Percentiles rank a stretch among this genome's conserved stretches.
Evolutionary conservation across 371 early-diverging fungal species (phyloP).

Genomic region (Rhizopus sp.): DNA sequence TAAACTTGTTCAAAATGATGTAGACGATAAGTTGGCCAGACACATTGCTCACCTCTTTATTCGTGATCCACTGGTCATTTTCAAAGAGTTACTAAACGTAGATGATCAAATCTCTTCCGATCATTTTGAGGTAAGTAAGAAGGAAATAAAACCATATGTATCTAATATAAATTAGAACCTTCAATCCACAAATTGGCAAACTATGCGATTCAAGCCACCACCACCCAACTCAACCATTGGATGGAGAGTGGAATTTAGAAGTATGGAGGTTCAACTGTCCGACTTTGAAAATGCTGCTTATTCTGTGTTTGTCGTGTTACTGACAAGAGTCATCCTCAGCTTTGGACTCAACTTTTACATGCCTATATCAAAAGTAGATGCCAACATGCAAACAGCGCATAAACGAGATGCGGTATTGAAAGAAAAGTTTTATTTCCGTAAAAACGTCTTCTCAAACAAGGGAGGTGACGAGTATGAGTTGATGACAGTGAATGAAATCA

Average conservation of each 20-base stretch:
- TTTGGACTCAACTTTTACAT: constrained; percentile 96
- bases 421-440: constrained; percentile 91
- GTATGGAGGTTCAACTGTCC: constrained; percentile 98
- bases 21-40: constrained; percentile 90
- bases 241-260: constrained; percentile 99
- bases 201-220: constrained; percentile 98
- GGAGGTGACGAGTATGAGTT: constrained; percentile 64
- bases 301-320: constrained; percentile 90
- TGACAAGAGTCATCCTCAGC: constrained; percentile 89
- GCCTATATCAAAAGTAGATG: constrained; percentile 94
- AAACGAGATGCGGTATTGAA: constrained; percentile 79
- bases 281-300: constrained; percentile 99
- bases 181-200: constrained; percentile 99
- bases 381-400: constrained; percentile 93
- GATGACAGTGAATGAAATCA: constrained; percentile 92
- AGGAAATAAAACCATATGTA: neutral
- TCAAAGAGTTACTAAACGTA: constrained; percentile 85
- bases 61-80: constrained; percentile 97
- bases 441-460: constrained; percentile 65
- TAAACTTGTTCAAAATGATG: constrained; percentile 66
- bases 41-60: constrained; percentile 98
- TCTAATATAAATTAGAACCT: constrained; percentile 68
- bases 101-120: constrained; percentile 84
- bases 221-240: constrained; percentile 86
- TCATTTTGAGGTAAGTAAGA: constrained; percentile 89